Conservation (phyloP, 208 protist species). For the Tetramitus jugosus region DNA sequence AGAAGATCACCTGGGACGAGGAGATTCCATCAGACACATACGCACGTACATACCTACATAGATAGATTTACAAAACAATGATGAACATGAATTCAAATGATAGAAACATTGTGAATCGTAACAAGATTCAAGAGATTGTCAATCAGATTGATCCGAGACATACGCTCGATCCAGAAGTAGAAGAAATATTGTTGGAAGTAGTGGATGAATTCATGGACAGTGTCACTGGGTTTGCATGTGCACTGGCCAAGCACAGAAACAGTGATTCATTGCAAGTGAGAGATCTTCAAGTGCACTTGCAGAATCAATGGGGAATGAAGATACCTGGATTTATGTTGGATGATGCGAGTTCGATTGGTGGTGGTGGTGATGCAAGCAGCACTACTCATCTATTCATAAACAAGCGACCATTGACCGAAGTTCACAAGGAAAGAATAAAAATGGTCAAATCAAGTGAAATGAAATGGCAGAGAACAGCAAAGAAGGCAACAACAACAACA, state of each 20-base stretch:
- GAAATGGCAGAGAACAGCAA: too few species aligned
- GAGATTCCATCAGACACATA: too few species aligned
- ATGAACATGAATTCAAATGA: slow-evolving; percentile 10
- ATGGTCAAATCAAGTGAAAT: too few species aligned
- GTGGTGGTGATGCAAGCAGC: too few species aligned
- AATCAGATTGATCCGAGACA: slow-evolving; percentile 27
- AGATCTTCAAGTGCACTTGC: slow-evolving; percentile 44
- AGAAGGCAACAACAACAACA: too few species aligned
- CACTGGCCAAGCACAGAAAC: slow-evolving; percentile 48
- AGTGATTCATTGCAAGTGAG: slow-evolving; percentile 42
- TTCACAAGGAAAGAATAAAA: not conserved
- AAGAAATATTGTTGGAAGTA: slow-evolving; percentile 40
- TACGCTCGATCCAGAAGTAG: slow-evolving; percentile 29
- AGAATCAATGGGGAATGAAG: slow-evolving; percentile 43
- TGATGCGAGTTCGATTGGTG: too few species aligned
- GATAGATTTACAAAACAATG: too few species aligned
- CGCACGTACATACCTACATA: too few species aligned
- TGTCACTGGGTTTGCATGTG: slow-evolving; percentile 40
- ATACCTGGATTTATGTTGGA: slow-evolving; percentile 36
- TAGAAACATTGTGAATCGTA: not conserved
- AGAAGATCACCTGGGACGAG: too few species aligned
- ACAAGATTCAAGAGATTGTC: slow-evolving; percentile 5
- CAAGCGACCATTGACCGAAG: not conserved
- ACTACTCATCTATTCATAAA: too few species aligned
- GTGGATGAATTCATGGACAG: slow-evolving; percentile 54